A percentile compares a stretch with the other conserved stretches of the same genome.
These are phyloP conservation scores for Pyrus hybrid DNA, from an alignment of 331 rosid genomes.

Conservation along the genomic window DNA sequence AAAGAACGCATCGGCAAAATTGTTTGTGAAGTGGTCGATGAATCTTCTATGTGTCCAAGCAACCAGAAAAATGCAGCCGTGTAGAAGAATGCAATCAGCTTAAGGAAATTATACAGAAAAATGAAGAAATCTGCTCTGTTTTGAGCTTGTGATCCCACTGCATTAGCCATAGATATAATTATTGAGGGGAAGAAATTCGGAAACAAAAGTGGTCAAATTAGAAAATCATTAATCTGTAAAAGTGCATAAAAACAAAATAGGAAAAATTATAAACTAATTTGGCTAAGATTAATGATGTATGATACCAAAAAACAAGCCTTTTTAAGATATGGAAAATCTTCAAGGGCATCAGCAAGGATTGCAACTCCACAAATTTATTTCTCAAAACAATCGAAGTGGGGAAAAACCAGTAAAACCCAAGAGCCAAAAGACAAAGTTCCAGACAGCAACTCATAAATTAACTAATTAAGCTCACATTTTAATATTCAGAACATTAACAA, in stretches of 20 bases:
- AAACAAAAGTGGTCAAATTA: not conserved
- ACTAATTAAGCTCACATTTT: constrained; percentile 1
- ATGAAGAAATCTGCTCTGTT: not conserved
- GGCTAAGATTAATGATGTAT: not conserved
- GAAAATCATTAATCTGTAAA: not conserved
- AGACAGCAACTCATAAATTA: not conserved
- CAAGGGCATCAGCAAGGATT: not conserved
- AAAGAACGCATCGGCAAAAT: not conserved
- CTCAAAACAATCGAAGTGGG: not conserved
- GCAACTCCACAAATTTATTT: not conserved
- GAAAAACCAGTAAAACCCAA: not conserved
- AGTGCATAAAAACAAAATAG: no score
- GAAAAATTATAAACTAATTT: no score
- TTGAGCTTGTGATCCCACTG: not conserved
- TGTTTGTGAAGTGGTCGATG: not conserved
- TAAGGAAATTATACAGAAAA: not conserved
- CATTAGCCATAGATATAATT: not conserved
- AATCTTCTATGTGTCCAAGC: not conserved
- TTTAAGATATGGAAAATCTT: not conserved
- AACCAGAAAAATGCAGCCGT: not conserved
- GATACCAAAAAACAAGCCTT: no score
- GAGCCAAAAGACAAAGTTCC: not conserved
- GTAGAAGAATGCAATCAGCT: not conserved
- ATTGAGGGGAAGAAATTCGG: not conserved
- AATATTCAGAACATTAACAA: not conserved